Evolutionary conservation across 192 early-diverging fungal genomes (phyloP), one percentile per base, ranked within the genome.

Genomic region (Spizellomyces sp.): DNA sequence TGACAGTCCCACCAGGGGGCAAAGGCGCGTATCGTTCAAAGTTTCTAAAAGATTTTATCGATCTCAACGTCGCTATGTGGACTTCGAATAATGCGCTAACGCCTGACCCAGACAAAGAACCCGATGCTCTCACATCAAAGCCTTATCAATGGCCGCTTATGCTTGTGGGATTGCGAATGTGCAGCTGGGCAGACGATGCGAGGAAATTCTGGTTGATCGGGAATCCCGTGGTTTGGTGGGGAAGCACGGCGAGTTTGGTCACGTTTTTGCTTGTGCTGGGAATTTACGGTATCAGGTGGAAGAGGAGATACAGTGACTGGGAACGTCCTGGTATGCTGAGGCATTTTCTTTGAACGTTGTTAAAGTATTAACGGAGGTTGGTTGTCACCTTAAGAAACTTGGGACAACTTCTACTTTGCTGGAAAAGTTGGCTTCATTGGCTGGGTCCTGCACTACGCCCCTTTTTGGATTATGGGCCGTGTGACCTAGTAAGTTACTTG

Each of bases 401-500:
- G 89, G 91, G 83, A 91, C 46, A 74, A 90, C 17, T 95, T 95
- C 66, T 66, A 81, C 15, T 91, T 87, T 62, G 87, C 83, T n/a
- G 84, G 81, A 17, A 90, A 93, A 71, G 75, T 92, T 12, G 85
- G 93, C 48, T 80, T 89, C 21, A 75, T 90, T 48, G 96, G 95
- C n/a, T 99, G 95, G 96, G 81, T 90, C 55, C 75, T 97, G 57
- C 97, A 99, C 78, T 99, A 96, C 77, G 47, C 91, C 43, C 96
- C 96, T 17, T 98, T 97, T 83, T 96, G 79, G 70, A 86, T 97
- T 60, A 98, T 99, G 94, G 96, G 96, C 42, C 91, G 97, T 43
- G 94, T 98, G 48, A 94, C 91, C 0, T 99, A 98, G 77, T 79
- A 69, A 68, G 74, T 57, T 15, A 42, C 19, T n/a, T 19, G 50